Percentiles rank a stretch among this genome's conserved stretches.
Evolutionary conservation across 176 grass and related monocot species (phyloP).

Genomic region (Chloris gayana): DNA sequence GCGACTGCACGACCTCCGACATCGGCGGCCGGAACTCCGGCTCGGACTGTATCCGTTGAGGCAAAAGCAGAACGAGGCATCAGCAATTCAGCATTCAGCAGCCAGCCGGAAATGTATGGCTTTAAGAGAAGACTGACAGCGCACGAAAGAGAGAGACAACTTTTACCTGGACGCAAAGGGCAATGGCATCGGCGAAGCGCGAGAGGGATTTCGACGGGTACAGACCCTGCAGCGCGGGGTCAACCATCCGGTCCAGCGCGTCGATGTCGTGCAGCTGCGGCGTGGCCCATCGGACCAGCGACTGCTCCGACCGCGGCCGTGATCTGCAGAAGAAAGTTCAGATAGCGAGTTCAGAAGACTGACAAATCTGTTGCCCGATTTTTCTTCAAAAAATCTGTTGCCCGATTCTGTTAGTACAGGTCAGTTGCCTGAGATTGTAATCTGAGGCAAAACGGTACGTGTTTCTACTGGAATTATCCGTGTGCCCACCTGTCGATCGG

Average conservation of each 20-base stretch:
- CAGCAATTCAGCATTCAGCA: not conserved
- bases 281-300: conserved; percentile 51
- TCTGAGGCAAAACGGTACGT: not conserved
- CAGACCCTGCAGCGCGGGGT: conserved; percentile 80
- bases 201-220: conserved; percentile 94
- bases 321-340: conserved; percentile 42
- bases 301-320: conserved; percentile 63
- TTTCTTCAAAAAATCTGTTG: not conserved
- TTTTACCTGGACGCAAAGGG: conserved; percentile 82
- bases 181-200: conserved; percentile 88
- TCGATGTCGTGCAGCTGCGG: conserved; percentile 71
- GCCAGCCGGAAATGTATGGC: not conserved
- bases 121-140: not conserved
- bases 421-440: not conserved
- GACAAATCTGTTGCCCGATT: not conserved
- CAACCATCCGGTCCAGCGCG: conserved; percentile 85
- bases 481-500: conserved; percentile 74
- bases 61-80: not conserved
- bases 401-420: no score
- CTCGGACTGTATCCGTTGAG: conserved; percentile 40
- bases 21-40: conserved; percentile 84
- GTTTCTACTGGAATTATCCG: not conserved
- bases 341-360: conserved; percentile 4
- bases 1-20: conserved; percentile 70
- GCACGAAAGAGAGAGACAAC: no score